Base-by-base conservation (phyloP, 352 stramenopile species). In the Globisporangium middletonii region DNA sequence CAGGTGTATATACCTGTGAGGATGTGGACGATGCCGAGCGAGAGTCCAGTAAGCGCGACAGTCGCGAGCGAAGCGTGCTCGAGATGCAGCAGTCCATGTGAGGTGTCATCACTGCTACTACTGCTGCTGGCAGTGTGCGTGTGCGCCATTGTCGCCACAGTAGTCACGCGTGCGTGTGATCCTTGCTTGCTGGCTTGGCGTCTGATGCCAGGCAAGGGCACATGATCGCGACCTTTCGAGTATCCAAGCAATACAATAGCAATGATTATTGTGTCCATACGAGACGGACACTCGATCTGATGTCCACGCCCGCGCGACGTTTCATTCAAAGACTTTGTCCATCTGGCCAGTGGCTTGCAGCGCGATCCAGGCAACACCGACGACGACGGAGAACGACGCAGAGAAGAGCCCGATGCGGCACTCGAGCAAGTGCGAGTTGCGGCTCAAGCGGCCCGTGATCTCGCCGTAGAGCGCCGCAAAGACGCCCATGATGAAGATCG, bases 401-500 rank as follows among this genome's bases (percentile, higher is more conserved):
- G 80, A 91, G 63, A 90, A 85, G 41, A 94, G 66, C 35, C 77
- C 78, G 50, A 95, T 78, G 18, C 75, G 69, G 63, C 88, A 82
- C 55, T 88, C 79, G 18, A 89, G 62, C 13, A 75, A 49, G 19
- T 71, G 27, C 53, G 82, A 89, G 44, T 79, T 73, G 45, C 77
- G 70, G 28, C 73, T 69, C 53, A 87, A 53, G 35, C 75, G 77
- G 26, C 73, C 73, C 16, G 81, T 92, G 52, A 77, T 46, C 50
- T 87, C 81, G 35, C 91, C 88, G 60, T 96, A 97, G 4, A 91
- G 62, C 13, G 78, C 74, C 9, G 91, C 86, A 73, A 97, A 97
- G 4, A 80, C 70, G 44, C 88, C 91, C 91, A 97, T 97, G 44
- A 93, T 92, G 13, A 96, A 65, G 33, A 91, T 96, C n/a, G 74